Evolutionary conservation across 805 yeast species (phyloP).

Genomic region (Wickerhamomyces bisporus): DNA sequence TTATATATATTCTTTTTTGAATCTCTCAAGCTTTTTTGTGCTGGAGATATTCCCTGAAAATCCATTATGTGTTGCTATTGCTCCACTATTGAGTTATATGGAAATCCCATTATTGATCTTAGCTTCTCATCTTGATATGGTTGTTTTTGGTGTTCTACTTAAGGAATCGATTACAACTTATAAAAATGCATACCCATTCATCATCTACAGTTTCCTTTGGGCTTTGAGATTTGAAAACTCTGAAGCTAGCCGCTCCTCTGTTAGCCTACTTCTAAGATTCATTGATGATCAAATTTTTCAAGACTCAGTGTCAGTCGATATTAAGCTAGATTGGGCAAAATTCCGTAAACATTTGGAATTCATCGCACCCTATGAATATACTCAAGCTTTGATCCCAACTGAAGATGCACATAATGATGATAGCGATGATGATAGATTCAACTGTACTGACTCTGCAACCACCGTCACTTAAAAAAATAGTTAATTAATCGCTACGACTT

Average conservation of each 20-base stretch:
- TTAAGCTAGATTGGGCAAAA: background rate
- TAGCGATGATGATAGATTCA: background rate
- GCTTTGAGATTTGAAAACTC: slow-evolving; percentile 32
- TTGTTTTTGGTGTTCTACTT: slow-evolving; percentile 25
- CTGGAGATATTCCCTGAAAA: slow-evolving; percentile 29
- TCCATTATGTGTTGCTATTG: slow-evolving; percentile 28
- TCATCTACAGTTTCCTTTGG: slow-evolving; percentile 33
- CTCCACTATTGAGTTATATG: slow-evolving; percentile 32
- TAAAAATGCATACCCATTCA: slow-evolving; percentile 27
- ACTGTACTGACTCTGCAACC: background rate
- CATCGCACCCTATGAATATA: background rate
- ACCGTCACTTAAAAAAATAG: background rate
- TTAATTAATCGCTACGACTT: too few relatives aligned
- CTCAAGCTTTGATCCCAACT: background rate
- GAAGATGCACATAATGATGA: too few relatives aligned
- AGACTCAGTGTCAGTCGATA: background rate
- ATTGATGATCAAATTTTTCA: slow-evolving; percentile 1
- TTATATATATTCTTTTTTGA: slow-evolving; percentile 36
- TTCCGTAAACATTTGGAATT: background rate
- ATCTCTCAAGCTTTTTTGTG: slow-evolving; percentile 29
- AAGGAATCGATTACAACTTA: slow-evolving; percentile 23
- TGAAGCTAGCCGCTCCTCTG: slow-evolving; percentile 22
- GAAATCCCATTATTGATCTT: slow-evolving; percentile 32
- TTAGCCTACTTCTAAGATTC: slow-evolving; percentile 11
- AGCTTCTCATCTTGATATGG: slow-evolving; percentile 36